These are phyloP conservation scores for Aspergillus neotritici DNA, from an alignment of 2,329 filamentous ascomycete species.

Conservation along the genomic window DNA sequence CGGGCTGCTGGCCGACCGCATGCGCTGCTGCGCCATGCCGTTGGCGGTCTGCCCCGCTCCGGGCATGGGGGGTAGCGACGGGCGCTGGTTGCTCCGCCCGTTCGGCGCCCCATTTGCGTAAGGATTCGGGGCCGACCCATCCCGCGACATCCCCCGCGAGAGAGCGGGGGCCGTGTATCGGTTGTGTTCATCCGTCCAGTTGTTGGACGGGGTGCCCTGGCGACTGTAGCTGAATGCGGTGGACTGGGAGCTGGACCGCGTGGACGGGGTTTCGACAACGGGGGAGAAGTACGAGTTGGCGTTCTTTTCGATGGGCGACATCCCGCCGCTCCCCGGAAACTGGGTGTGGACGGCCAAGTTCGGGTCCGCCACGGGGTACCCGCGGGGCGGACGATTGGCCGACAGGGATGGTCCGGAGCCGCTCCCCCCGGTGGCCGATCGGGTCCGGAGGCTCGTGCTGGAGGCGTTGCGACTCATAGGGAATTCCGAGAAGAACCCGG, in stretches of 20 bases:
- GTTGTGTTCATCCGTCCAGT: conserved; percentile 68
- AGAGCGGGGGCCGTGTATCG: conserved; percentile 86
- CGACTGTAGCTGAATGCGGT: conserved; percentile 77
- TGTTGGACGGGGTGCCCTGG: conserved; percentile 60
- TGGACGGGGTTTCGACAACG: conserved; percentile 62
- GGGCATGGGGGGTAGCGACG: conserved; percentile 70
- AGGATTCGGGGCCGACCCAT: conserved; percentile 60
- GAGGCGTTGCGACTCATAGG: conserved; percentile 63
- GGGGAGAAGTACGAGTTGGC: conserved; percentile 95
- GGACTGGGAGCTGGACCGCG: conserved; percentile 46
- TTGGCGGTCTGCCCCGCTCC: conserved; percentile 15
- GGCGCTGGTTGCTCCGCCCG: conserved; percentile 56
- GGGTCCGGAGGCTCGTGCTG: conserved; percentile 66
- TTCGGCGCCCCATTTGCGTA: conserved; percentile 60
- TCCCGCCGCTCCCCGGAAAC: conserved; percentile 40
- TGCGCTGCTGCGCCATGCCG: conserved; percentile 53
- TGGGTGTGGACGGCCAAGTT: conserved; percentile 65
- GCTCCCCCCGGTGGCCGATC: conserved; percentile 65
- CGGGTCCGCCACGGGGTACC: conserved; percentile 60
- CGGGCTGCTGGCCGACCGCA: conserved; percentile 89
- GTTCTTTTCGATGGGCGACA: conserved; percentile 57
- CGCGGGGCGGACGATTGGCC: conserved; percentile 56
- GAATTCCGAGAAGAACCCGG: conserved; percentile 44
- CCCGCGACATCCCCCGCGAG: conserved; percentile 72
- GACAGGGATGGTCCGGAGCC: conserved; percentile 31